phyloP scores from a whole-genome alignment of 306 rosid genomes.

The Prunus davidiana region DNA sequence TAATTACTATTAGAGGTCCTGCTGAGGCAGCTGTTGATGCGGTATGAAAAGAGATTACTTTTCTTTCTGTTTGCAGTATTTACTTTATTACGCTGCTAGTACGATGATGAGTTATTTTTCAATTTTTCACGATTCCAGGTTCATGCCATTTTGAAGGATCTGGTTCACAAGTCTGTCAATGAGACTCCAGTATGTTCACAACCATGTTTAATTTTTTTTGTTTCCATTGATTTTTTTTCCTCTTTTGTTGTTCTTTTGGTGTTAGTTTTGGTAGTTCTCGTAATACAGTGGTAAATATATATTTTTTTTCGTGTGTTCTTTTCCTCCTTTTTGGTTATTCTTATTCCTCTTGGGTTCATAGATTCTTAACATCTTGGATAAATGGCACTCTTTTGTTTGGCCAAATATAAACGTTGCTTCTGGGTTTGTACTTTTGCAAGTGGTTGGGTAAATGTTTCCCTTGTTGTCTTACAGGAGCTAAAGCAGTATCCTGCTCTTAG shows the following conservation, averaged over 20 bases:
- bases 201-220: constrained; percentile 11
- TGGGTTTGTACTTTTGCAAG: constrained; percentile 2
- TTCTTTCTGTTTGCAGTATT: not conserved
- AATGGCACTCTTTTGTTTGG: too few relatives aligned
- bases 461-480: constrained; percentile 55
- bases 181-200: constrained; percentile 66
- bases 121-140: constrained; percentile 46
- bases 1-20: constrained; percentile 82
- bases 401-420: too few relatives aligned
- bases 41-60: constrained; percentile 38
- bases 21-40: constrained; percentile 98
- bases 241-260: not conserved
- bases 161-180: constrained; percentile 72
- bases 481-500: constrained; percentile 91
- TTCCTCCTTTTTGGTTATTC: not conserved
- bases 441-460: constrained; percentile 4
- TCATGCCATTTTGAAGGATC: constrained; percentile 66
- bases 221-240: constrained; percentile 7
- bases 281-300: too few relatives aligned
- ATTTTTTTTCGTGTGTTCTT: not conserved
- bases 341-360: not conserved
- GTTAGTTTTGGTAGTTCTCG: not conserved
- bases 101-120: constrained; percentile 11
- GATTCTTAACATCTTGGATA: not conserved
- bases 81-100: not conserved